phyloP scores from a whole-genome alignment of 129 eudicot genomes.

The Heracleum sosnowskyi region DNA sequence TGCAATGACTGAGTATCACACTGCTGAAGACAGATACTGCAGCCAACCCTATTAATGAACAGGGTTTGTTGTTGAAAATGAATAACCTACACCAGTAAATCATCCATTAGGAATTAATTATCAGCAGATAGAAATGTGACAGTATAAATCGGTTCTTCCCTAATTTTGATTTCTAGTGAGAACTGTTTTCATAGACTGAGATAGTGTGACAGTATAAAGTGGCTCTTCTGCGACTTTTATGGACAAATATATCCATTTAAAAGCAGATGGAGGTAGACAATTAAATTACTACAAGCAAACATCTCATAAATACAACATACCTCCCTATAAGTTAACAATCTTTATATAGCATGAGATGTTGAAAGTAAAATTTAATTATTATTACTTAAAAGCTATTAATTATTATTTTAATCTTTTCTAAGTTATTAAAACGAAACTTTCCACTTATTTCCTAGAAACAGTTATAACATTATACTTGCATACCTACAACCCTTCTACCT shows the following conservation, averaged over 20 bases:
- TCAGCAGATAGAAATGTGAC: not conserved
- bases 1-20: slow-evolving; percentile 51
- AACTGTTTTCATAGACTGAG: not conserved
- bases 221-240: not conserved
- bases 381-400: too few species aligned
- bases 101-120: slow-evolving; percentile 10
- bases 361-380: not conserved
- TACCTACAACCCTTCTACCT: not conserved
- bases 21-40: slow-evolving; percentile 67
- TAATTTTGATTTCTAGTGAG: not conserved
- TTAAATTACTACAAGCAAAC: not conserved
- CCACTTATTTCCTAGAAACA: not conserved
- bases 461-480: not conserved
- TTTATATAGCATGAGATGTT: not conserved
- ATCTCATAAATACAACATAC: not conserved
- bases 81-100: slow-evolving; percentile 56
- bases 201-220: too few species aligned
- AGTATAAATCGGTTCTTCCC: not conserved
- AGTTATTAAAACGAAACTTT: not conserved
- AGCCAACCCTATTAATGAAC: slow-evolving; percentile 66
- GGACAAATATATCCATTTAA: not conserved
- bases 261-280: not conserved
- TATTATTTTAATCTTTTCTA: not conserved
- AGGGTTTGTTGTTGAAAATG: slow-evolving; percentile 89
- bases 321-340: not conserved